Base-by-base conservation (phyloP, 805 yeast genomes). In the Yamadazyma takamatsuzukensis region DNA sequence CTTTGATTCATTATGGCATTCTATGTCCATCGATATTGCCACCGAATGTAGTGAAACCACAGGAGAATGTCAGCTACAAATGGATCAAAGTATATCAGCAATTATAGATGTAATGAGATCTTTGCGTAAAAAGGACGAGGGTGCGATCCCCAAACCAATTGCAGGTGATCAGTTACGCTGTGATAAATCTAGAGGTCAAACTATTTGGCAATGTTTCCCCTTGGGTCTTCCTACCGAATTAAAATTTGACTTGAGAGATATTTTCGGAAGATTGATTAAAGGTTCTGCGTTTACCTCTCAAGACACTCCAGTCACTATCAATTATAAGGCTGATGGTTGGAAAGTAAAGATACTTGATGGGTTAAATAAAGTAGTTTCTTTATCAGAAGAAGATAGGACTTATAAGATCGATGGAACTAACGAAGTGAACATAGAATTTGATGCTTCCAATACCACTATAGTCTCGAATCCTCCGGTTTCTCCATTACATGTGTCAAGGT, bases 1-100 rank as follows among this genome's bases (percentile, higher is more conserved):
- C 6, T 93, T 88, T 56, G 95, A 88, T 50, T 79, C 96, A 0
- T 78, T 80, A 41, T 93, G 97, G 97, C 96, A 89, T 44, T 77
- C 89, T 25, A 81, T 93, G 87, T 74, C 96, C 2, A 76, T 93
- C 28, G 97, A 90, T 53, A 69, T 90, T 16, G 59, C 60, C 12
- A 78, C 87, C 0, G 60, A 59, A 9, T 78, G 88, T 44, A 61
- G 54, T 15, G 59, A 49, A 4, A 48, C 40, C 3, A 37, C 46
- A 1, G 32, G 30, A 2, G 31, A 36, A 5, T 82, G 88, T 43
- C 54, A 59, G 26, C 72, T 73, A 47, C 54, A 64, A 14, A 68
- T 87, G 76, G 62, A 70, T 16, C 89, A 85, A 43, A 62, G 74
- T 16, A 77, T 90, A 15, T 81, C 82, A 44, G 70, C 80, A 33